Evolutionary conservation across 1,139 yeast species (phyloP).

Genomic region (Blastobotrys indianensis): DNA sequence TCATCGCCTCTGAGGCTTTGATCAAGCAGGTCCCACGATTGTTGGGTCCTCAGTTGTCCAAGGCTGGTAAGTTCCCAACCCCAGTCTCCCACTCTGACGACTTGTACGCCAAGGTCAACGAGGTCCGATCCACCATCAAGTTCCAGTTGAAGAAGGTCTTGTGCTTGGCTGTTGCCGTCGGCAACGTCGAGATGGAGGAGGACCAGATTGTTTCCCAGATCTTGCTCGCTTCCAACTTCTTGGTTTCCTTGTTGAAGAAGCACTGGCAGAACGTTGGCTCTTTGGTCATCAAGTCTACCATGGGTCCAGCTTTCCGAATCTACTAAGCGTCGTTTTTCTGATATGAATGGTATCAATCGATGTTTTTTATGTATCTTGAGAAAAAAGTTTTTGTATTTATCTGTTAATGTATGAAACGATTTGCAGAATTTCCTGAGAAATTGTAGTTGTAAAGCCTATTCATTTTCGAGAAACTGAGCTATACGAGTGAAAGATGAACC

Average conservation of each 20-base stretch:
- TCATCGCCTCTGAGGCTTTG: constrained; percentile 98
- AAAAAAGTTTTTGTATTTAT: neutral
- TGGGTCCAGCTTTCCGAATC: constrained; percentile 99
- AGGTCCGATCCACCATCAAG: constrained; percentile 99
- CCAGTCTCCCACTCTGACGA: constrained; percentile 99
- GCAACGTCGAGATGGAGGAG: constrained; percentile 99
- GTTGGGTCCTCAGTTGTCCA: constrained; percentile 99
- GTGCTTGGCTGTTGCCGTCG: constrained; percentile 93
- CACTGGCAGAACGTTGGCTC: constrained; percentile 99
- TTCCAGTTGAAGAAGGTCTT: constrained; percentile 95
- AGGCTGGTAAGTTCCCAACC: constrained; percentile 99
- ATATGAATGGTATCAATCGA: no score
- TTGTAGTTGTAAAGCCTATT: no score
- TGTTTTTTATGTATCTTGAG: neutral
- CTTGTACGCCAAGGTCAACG: constrained; percentile 90
- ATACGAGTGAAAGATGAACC: no score
- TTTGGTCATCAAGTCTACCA: constrained; percentile 96
- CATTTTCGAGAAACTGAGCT: no score
- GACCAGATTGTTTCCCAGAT: constrained; percentile 95
- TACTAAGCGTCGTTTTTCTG: constrained; percentile 54
- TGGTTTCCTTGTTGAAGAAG: constrained; percentile 99
- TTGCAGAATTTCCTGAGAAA: neutral
- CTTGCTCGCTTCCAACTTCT: constrained; percentile 98
- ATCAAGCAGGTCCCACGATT: constrained; percentile 99
- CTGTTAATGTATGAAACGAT: neutral